Percentiles rank a stretch among this genome's conserved stretches.
Conservation (phyloP, 2,329 filamentous ascomycete species). For the Botrytis cinerea region DNA sequence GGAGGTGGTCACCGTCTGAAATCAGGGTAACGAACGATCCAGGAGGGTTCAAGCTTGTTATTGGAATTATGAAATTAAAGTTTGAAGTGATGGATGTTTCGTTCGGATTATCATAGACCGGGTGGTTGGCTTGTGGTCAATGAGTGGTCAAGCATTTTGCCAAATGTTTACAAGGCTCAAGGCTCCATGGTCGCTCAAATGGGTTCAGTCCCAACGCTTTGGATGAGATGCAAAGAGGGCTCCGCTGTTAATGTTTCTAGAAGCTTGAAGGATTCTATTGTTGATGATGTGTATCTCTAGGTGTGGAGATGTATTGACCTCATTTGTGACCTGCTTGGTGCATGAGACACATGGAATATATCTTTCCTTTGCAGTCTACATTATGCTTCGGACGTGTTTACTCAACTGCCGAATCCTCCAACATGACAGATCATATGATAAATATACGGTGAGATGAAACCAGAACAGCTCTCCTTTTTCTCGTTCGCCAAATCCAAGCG, state of each 20-base stretch:
- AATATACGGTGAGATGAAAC: conserved; percentile 18
- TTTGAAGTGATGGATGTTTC: conserved; percentile 21
- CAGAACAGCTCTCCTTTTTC: not conserved
- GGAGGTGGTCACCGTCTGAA: not conserved
- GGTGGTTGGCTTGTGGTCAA: not conserved
- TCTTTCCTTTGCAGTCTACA: not conserved
- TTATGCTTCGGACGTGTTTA: not conserved
- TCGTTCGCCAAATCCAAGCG: conserved; percentile 17
- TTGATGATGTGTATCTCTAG: conserved; percentile 19
- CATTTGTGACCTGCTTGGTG: conserved; percentile 6
- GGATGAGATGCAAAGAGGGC: conserved; percentile 14
- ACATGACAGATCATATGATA: not conserved
- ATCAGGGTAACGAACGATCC: not conserved
- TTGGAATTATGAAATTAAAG: conserved; percentile 10
- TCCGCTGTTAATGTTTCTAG: conserved; percentile 25
- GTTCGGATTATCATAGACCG: conserved; percentile 19
- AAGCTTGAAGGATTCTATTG: conserved; percentile 9
- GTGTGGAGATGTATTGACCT: conserved; percentile 13
- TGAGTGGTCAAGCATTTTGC: conserved; percentile 4
- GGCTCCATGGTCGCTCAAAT: conserved; percentile 5
- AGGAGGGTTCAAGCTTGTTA: conserved; percentile 19
- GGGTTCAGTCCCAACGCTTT: conserved; percentile 22
- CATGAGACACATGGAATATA: not conserved
- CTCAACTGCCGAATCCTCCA: not conserved
- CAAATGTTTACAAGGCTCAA: conserved; percentile 16